Conservation (phyloP, 179 eudicot species). For the Silene coronaria region DNA sequence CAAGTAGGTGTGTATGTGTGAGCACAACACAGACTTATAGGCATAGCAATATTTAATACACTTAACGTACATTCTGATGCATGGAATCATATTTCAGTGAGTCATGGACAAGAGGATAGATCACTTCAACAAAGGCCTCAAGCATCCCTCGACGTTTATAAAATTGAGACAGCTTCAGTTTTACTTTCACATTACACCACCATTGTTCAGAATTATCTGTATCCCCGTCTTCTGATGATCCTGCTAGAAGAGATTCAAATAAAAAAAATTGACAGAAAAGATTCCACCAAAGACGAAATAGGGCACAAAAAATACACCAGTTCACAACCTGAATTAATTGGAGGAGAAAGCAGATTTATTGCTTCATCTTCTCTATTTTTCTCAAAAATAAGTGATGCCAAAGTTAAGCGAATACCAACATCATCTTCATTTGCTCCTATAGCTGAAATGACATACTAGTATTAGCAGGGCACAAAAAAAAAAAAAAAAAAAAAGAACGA, state of each 20-base stretch:
- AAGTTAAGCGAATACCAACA: conserved; percentile 54
- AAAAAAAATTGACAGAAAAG: conserved; percentile 1
- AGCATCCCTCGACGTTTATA: conserved; percentile 54
- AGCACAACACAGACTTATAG: background rate
- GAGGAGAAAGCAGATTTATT: conserved; percentile 45
- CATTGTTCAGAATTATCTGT: conserved; percentile 45
- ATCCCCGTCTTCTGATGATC: conserved; percentile 24
- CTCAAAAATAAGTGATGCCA: conserved; percentile 58
- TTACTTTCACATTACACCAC: conserved; percentile 77
- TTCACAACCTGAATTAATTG: conserved; percentile 32
- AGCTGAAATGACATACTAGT: conserved; percentile 45
- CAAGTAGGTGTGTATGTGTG: background rate
- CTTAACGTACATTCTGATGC: conserved; percentile 51
- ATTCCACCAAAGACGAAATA: background rate
- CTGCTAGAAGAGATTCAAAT: conserved; percentile 27
- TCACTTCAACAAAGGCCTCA: conserved; percentile 60
- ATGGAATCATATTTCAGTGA: conserved; percentile 48
- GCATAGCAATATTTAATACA: background rate
- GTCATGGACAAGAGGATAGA: conserved; percentile 62
- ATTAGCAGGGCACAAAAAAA: conserved; percentile 5
- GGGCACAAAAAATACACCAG: background rate
- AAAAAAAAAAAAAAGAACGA: background rate
- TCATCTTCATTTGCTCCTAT: conserved; percentile 43
- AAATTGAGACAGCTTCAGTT: conserved; percentile 61
- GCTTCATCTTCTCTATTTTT: conserved; percentile 62